Base-by-base conservation (phyloP, 257 asterid genomes). In the Solanum verrucosum region DNA sequence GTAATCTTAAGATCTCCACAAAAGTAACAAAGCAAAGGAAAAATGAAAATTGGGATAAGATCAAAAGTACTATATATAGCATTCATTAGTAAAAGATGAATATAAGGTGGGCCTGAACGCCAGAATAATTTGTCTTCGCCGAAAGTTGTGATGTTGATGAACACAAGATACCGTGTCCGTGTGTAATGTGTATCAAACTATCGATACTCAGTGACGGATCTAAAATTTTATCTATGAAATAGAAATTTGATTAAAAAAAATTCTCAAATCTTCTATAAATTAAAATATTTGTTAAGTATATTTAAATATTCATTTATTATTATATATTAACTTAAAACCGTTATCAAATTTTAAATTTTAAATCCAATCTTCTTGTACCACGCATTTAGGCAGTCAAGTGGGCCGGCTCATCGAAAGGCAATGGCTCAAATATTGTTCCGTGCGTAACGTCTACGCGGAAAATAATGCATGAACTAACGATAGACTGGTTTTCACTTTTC, bases 131-230 rank as follows among this genome's bases (percentile, higher is more conserved):
- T 35, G 18, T 27, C 31, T 81, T 29, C 18, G 68, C 85, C 85
- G 68, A 81, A 46, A 81, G 68, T 9, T 33, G 9, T 2, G 16
- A 18, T 33, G 27, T 20, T 34, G 27, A 73, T 20, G 29, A 18
- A 63, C 3, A 60, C 13, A n/a, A 23, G 13, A 63, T 9, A 60
- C 25, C 71, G 71, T 63, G 16, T n/a, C 25, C 68, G 27, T 10
- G 71, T 63, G 16, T 9, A 63, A 63, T 63, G 31, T 63, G 6
- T n/a, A 63, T 63, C 14, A 20, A 56, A 56, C 1, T 56, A 18
- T 18, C 1, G 1, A 56, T 9, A 21, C 2, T 10, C 0, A 2
- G 3, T 23, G 15, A 0, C 15, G 15, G 7, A 23, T 20, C 11
- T 59, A 59, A 1, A 18, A 56, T 56, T 56, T 56, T 18, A 18